phyloP scores from a whole-genome alignment of 176 grass and related monocot genomes.

The Pontederia crassipes region DNA sequence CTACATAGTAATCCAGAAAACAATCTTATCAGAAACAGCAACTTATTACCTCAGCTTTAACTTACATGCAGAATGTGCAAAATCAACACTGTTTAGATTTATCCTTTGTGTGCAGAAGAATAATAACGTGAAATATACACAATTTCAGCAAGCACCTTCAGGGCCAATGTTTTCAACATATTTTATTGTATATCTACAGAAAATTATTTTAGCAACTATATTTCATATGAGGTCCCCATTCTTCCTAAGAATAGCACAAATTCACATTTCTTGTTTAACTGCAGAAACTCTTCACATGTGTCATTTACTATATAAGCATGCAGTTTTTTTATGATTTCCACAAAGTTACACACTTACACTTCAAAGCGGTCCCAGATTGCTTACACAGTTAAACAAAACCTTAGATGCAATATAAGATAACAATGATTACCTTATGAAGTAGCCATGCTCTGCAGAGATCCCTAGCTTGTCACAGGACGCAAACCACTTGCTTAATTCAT shows the following conservation, averaged over 20 bases:
- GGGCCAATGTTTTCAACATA: too few species aligned
- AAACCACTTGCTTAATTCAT: conserved; percentile 27
- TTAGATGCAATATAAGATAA: not conserved
- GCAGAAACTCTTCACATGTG: too few species aligned
- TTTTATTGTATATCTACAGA: too few species aligned
- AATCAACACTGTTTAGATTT: not conserved
- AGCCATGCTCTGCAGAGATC: conserved; percentile 35
- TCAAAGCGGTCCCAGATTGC: not conserved
- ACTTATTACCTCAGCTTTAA: not conserved
- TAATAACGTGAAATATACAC: too few species aligned
- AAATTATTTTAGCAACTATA: too few species aligned
- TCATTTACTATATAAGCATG: too few species aligned
- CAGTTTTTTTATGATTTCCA: too few species aligned
- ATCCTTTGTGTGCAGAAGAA: too few species aligned
- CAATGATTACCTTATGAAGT: conserved; percentile 30
- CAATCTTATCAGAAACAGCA: not conserved
- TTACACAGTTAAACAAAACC: not conserved
- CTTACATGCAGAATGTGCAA: not conserved
- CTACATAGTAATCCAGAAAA: conserved; percentile 5
- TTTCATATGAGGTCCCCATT: too few species aligned
- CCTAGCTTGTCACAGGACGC: conserved; percentile 27
- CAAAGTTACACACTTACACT: not conserved
- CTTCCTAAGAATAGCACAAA: too few species aligned
- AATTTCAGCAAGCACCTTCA: too few species aligned
- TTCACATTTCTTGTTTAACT: too few species aligned